Base-by-base conservation (phyloP, 768 basidiomycete genomes). In the Mycena latifolia region DNA sequence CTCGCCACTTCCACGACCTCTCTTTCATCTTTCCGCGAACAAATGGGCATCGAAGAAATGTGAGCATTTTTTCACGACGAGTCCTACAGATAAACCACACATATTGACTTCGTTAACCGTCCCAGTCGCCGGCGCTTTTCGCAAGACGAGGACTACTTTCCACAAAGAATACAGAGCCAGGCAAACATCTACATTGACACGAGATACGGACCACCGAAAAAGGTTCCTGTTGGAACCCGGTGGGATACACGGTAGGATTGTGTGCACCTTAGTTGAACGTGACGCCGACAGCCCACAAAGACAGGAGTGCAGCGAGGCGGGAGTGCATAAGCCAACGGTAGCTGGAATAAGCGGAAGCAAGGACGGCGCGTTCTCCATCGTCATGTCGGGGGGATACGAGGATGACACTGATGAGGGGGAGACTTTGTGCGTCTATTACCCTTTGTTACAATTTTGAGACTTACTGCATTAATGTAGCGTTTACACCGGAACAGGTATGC, bases 291-390 rank as follows among this genome's bases (percentile, higher is more conserved):
- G 5, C 6, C 33, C 2, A n/a, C 37, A 46, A 18, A 63, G 61
- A 24, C 61, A 48, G 14, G 43, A 55, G 35, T 63, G 53, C 46
- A 55, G 61, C 46, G 45, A 47, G 1, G 61, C 53, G 7, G 53
- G 61, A 1, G 61, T 63, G 27, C 61, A 63, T 17, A 47, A 47
- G 18, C 53, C 61, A 12, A 48, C 45, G 12, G 25, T 55, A 35
- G 61, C 61, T 15, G 61, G 61, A 22, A 63, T 63, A 3, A 37
- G 35, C 15, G 52, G 53, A 0, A n/a, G 46, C 54, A 63, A 55
- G 33, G 61, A 55, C 12, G 61, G 61, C 25, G 61, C 61, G 4
- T 63, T 63, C 9, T 63, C 61, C 18, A 47, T 63, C 22, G 61
- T 63, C 24, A 48, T 63, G 61, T 55, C 61, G 1, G 61, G 45